Percentiles rank a stretch among this genome's conserved stretches.
Evolutionary conservation across 345 rosid genomes (phyloP).

Genomic region (Populus davidiana): DNA sequence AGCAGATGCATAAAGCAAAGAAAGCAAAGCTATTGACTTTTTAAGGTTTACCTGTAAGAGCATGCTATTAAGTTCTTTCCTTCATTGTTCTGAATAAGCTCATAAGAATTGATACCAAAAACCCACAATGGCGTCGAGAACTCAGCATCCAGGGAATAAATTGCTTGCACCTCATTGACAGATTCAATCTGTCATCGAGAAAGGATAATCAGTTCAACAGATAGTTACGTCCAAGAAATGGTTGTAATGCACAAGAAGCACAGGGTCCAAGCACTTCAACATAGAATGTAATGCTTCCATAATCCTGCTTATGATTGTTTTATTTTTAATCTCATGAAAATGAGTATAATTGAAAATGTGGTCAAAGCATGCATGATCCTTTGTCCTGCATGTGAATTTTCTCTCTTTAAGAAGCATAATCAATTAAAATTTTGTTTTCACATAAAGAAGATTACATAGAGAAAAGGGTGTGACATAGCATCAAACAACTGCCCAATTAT

Average conservation of each 20-base stretch:
- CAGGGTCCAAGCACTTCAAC: background rate
- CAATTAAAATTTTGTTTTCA: background rate
- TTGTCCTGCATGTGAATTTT: background rate
- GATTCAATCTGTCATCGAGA: slow-evolving; percentile 58
- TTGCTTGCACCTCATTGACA: slow-evolving; percentile 48
- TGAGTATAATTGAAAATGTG: too few species aligned
- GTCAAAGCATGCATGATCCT: background rate
- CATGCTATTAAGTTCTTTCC: slow-evolving; percentile 69
- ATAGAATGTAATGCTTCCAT: background rate
- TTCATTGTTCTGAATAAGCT: slow-evolving; percentile 50
- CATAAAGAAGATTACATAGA: too few species aligned
- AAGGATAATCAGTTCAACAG: background rate
- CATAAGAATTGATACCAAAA: slow-evolving; percentile 80
- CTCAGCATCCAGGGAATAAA: slow-evolving; percentile 73
- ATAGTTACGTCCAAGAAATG: background rate
- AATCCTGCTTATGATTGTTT: background rate
- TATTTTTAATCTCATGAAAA: background rate
- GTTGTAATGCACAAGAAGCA: background rate
- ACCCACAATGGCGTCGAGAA: slow-evolving; percentile 83
- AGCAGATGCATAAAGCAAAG: background rate
- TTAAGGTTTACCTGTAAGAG: slow-evolving; percentile 63
- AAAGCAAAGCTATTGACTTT: slow-evolving; percentile 15
- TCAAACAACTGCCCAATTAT: background rate
- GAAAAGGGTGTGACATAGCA: too few species aligned
- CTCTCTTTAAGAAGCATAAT: background rate